Evolutionary conservation across 2,329 filamentous ascomycete genomes (phyloP).

Genomic region (Acarospora socialis): DNA sequence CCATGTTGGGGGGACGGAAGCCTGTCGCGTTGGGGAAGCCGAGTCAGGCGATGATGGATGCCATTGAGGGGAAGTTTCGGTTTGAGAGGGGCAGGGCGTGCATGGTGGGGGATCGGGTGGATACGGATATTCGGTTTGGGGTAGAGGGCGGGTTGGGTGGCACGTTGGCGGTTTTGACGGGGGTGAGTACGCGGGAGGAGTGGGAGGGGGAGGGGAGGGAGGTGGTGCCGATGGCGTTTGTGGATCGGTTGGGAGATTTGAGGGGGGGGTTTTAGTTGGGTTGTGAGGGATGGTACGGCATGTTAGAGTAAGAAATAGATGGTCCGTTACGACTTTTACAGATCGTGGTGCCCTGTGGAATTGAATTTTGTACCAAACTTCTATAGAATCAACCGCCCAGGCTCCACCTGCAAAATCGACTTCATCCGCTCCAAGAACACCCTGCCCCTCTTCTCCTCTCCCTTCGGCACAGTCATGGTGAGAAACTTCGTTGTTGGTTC

Average conservation of each 20-base stretch:
- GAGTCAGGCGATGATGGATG: slow-evolving; percentile 98
- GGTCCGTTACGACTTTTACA: not conserved
- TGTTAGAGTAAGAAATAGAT: slow-evolving; percentile 4
- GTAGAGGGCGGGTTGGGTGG: slow-evolving; percentile 82
- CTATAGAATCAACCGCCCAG: slow-evolving; percentile 53
- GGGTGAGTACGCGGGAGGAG: slow-evolving; percentile 70
- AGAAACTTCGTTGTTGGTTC: slow-evolving; percentile 56
- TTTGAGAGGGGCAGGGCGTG: slow-evolving; percentile 74
- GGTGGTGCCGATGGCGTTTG: slow-evolving; percentile 67
- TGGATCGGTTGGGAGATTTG: slow-evolving; percentile 73
- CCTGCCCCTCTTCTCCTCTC: slow-evolving; percentile 67
- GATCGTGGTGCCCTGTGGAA: not conserved
- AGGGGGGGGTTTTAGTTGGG: slow-evolving; percentile 20
- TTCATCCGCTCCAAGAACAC: slow-evolving; percentile 80
- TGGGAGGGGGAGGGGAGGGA: slow-evolving; percentile 55
- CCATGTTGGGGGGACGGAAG: slow-evolving; percentile 43
- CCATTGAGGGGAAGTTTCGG: slow-evolving; percentile 88
- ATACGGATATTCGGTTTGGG: slow-evolving; percentile 94
- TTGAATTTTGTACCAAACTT: too few relatives aligned
- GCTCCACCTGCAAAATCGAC: slow-evolving; percentile 65
- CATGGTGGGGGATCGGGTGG: slow-evolving; percentile 88
- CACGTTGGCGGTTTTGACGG: slow-evolving; percentile 80
- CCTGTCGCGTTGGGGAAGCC: slow-evolving; percentile 82
- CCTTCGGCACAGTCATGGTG: slow-evolving; percentile 61
- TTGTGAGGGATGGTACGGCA: slow-evolving; percentile 1